Evolutionary conservation across 2,329 filamentous ascomycete genomes (phyloP), one percentile per base, ranked within the genome.

Genomic region (Aspergillus tubingensis): DNA sequence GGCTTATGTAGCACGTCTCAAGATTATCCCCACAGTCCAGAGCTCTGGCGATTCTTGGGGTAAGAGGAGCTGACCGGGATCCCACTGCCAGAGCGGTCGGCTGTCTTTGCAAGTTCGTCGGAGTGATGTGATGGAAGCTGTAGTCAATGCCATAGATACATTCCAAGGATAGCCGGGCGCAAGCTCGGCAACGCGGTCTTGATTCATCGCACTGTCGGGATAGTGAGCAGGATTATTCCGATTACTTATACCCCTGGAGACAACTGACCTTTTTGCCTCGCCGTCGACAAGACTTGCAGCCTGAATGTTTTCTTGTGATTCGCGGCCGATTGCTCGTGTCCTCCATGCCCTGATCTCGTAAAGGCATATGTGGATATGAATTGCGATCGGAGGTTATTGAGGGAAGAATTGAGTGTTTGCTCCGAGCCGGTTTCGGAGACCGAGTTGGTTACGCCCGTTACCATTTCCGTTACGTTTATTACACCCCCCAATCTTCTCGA

Each of bases 241-340:
- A 27, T 27, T 27, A 27, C 25, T 27, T 27, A 27, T 27, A 27
- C 25, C 0, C 25, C 25, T 27, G 25, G 25, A 1, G 39, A 36
- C 32, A 21, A 59, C 58, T 48, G 2, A 65, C 64, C 19, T 52
- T 44, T 39, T 66, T 66, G 3, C 64, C 64, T 54, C 64, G 59
- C 21, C 51, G 52, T 1, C 62, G 62, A 38, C 62, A 66, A 48
- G 59, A 11, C 19, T 39, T 55, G 50, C 64, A 66, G 8, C 64
- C 64, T 2, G 64, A 56, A n/a, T 62, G 62, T 15, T 36, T 36
- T 5, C 32, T 36, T 1, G 32, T 36, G 11, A 36, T 36, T 5
- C 32, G 32, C 5, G 11, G 32, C 27, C 10, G 27, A 5, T 36
- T 36, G 32, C 11, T 6, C 11, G 32, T 2, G 32, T 3, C 10